Conservation (phyloP, 495 filamentous ascomycete genomes). For the Lasiosphaeria miniovina region DNA sequence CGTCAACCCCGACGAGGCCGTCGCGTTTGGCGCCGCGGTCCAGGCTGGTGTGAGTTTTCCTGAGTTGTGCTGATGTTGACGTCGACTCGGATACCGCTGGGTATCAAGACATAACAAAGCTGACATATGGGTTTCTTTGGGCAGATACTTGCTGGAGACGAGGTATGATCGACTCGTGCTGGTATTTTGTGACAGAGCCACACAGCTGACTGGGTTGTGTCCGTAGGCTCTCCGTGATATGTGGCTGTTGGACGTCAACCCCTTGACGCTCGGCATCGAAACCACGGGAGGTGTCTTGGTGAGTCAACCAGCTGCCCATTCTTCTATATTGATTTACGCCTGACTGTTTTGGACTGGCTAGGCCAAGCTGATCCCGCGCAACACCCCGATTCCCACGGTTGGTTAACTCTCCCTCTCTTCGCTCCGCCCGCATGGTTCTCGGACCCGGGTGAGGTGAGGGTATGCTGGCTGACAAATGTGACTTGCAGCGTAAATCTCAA, state of each 20-base stretch:
- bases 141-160: slow-evolving; percentile 67
- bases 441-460: neutral
- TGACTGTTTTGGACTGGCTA: neutral
- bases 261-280: slow-evolving; percentile 91
- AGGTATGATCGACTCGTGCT: slow-evolving; percentile 29
- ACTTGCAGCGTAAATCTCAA: slow-evolving; percentile 66
- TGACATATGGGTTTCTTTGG: too few relatives aligned
- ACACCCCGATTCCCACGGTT: slow-evolving; percentile 79
- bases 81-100: too few relatives aligned
- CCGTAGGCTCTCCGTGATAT: slow-evolving; percentile 34
- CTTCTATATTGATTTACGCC: neutral
- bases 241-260: slow-evolving; percentile 93
- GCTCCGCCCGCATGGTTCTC: neutral
- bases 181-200: neutral
- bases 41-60: slow-evolving; percentile 66
- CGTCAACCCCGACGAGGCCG: slow-evolving; percentile 95
- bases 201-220: neutral
- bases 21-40: slow-evolving; percentile 88
- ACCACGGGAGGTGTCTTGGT: slow-evolving; percentile 88
- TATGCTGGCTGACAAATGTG: neutral
- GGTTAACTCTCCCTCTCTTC: neutral
- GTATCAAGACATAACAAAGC: too few relatives aligned
- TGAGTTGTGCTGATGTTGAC: too few relatives aligned
- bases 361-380: slow-evolving; percentile 86
- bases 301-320: neutral